phyloP scores from a whole-genome alignment of 176 grass and related monocot species.

The Triticum dicoccoides region DNA sequence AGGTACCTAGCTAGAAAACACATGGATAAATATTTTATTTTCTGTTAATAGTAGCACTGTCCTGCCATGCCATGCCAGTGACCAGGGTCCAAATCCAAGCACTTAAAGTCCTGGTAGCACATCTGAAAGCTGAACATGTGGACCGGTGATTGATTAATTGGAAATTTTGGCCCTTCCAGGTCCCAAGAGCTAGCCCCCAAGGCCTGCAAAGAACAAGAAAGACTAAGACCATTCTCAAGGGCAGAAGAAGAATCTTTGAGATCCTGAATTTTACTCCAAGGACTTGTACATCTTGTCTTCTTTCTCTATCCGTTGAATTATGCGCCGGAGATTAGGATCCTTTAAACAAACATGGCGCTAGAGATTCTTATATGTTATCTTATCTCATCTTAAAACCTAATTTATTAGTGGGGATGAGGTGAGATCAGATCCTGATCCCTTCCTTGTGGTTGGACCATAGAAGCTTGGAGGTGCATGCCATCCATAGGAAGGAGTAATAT shows the following conservation, averaged over 20 bases:
- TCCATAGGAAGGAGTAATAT: not conserved
- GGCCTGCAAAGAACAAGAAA: too few species aligned
- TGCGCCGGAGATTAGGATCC: not conserved
- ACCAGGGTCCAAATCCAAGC: too few species aligned
- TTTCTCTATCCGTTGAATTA: not conserved
- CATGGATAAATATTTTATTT: too few species aligned
- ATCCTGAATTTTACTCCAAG: constrained; percentile 25
- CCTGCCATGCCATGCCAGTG: too few species aligned
- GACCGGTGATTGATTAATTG: not conserved
- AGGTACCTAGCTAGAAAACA: too few species aligned
- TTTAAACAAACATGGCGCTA: not conserved
- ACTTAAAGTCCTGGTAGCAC: not conserved
- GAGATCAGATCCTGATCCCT: constrained; percentile 15
- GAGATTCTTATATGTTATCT: constrained; percentile 36
- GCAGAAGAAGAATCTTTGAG: constrained; percentile 37
- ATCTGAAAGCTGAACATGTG: constrained; percentile 6
- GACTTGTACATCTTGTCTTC: constrained; percentile 14
- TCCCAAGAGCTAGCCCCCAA: constrained; percentile 17
- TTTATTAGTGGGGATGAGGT: constrained; percentile 14
- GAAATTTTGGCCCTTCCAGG: not conserved
- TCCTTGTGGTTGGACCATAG: constrained; percentile 34
- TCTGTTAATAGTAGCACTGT: too few species aligned
- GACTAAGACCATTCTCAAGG: not conserved
- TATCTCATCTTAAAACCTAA: constrained; percentile 25
- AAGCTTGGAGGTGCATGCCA: constrained; percentile 32